Evolutionary conservation across 768 basidiomycete species (phyloP), one percentile per base, ranked within the genome.

Genomic region (Trametes maxima): DNA sequence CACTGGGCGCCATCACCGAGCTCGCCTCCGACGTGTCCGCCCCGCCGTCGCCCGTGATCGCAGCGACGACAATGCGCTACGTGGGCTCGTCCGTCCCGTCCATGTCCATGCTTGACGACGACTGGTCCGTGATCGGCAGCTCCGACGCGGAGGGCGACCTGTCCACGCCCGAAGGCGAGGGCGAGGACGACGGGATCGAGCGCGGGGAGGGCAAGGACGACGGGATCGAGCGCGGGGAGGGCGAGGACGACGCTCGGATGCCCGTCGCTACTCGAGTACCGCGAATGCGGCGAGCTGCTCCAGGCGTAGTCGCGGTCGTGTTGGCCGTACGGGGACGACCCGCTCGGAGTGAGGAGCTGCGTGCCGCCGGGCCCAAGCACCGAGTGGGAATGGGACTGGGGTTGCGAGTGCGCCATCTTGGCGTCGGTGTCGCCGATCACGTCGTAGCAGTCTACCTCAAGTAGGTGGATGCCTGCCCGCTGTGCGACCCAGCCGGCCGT

Each of bases 401-500:
- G n/a, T n/a, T n/a, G n/a, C n/a, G n/a, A n/a, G n/a, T n/a, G n/a
- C n/a, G n/a, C n/a, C n/a, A n/a, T 92, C 65, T 89, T 88, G 2
- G 78, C 76, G 45, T 88, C 85, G 44, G 82, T 88, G 50, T 98
- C 95, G 2, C 88, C 90, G 7, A 95, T 68, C 5, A 95, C 68
- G 55, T 92, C 85, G 70, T 86, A 98, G 70, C 94, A 95, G 63
- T 97, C 87, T 46, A 96, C 79, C 80, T 94, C 91, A 13, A 92
- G 78, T 0, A 93, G 59, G 72, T 94, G 93, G 59, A 95, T 80
- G 13, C 93, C 94, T 2, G 94, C 74, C 4, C 75, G 74, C 48
- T 80, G 79, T 6, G 88, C 83, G 13, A 88, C 83, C 73, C 75
- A 77, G 6, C 73, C 71, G 0, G 86, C 82, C 5, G 82, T 74